Percentiles rank a stretch among this genome's conserved stretches.
phyloP scores from a whole-genome alignment of 257 asterid species.

The Solanum sitiens region DNA sequence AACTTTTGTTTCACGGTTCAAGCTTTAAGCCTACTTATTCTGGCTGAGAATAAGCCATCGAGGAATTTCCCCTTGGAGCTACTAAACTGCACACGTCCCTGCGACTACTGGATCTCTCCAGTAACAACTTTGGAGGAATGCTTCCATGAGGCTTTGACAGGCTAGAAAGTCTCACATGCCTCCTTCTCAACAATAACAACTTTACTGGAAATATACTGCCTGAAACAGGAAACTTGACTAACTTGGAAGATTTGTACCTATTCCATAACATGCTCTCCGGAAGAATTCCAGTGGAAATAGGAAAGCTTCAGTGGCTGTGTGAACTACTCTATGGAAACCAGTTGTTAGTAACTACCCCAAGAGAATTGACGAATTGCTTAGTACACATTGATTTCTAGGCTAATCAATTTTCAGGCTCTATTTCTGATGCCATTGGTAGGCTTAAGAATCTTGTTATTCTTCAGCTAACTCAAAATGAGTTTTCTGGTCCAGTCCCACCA shows the following conservation, averaged over 20 bases:
- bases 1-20: constrained; percentile 38
- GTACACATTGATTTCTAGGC: constrained; percentile 63
- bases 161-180: constrained; percentile 54
- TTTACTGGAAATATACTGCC: constrained; percentile 55
- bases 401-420: constrained; percentile 49
- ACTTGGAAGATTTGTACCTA: constrained; percentile 33
- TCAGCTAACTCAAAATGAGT: constrained; percentile 59
- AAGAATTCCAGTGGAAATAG: constrained; percentile 46
- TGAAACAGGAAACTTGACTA: constrained; percentile 46
- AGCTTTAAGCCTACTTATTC: constrained; percentile 34
- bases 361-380: constrained; percentile 63
- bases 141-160: constrained; percentile 43
- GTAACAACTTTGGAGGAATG: constrained; percentile 36
- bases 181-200: constrained; percentile 71
- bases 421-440: constrained; percentile 63
- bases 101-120: constrained; percentile 58
- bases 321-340: constrained; percentile 55
- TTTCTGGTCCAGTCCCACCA: constrained; percentile 59
- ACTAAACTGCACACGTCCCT: constrained; percentile 48
- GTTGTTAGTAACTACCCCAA: constrained; percentile 62
- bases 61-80: constrained; percentile 54
- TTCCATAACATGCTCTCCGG: constrained; percentile 63
- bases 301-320: constrained; percentile 46
- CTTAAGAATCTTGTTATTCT: constrained; percentile 54
- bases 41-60: constrained; percentile 40